Evolutionary conservation across 164 flowering plant genomes (phyloP).

Genomic region (Magnolia kwangsiensis): DNA sequence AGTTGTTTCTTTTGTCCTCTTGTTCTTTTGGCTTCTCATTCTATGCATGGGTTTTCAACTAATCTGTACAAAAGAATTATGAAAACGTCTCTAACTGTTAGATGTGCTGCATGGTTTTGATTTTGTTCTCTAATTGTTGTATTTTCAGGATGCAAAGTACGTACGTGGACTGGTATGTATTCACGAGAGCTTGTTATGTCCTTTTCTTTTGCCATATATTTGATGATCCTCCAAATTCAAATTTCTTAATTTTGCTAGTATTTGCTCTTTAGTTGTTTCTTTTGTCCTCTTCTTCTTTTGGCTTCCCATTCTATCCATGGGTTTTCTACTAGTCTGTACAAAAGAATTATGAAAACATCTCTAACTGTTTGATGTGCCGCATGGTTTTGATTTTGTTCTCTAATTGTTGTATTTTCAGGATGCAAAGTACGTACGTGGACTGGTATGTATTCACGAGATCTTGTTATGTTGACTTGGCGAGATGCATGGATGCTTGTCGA

Average conservation of each 20-base stretch:
- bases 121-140: slow-evolving; percentile 9
- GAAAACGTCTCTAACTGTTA: slow-evolving; percentile 3
- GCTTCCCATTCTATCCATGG: background rate
- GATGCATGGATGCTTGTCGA: background rate
- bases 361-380: background rate
- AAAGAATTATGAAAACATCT: background rate
- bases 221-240: background rate
- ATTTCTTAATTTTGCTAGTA: background rate
- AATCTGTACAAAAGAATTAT: background rate
- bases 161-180: slow-evolving; percentile 45
- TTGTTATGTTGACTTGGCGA: background rate
- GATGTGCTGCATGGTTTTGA: background rate
- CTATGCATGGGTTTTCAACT: background rate
- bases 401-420: slow-evolving; percentile 30
- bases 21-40: background rate
- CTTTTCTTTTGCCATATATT: background rate
- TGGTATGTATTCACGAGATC: slow-evolving; percentile 37
- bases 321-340: background rate
- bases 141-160: slow-evolving; percentile 34
- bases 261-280: background rate
- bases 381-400: slow-evolving; percentile 5
- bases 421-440: slow-evolving; percentile 22
- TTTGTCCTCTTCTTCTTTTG: background rate
- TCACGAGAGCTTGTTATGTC: background rate
- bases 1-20: background rate